These are phyloP conservation scores for Solanum tarijense DNA, from an alignment of 257 asterid species.

Conservation along the genomic window DNA sequence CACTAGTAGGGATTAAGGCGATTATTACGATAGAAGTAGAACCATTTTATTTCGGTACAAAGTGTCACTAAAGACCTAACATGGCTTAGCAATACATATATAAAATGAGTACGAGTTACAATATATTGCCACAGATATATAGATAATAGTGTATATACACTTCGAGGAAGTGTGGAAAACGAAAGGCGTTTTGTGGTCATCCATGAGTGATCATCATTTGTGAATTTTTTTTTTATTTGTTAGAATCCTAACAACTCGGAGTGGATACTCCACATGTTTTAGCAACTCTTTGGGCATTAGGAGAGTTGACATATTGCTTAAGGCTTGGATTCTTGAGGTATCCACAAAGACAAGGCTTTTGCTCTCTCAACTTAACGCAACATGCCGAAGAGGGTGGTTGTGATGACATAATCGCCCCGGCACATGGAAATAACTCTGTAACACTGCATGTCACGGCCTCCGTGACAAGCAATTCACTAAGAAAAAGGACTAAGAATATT, in stretches of 20 bases:
- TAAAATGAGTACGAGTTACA: not conserved
- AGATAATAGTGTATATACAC: not conserved
- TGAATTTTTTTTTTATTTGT: too few relatives aligned
- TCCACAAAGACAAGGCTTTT: conserved; percentile 26
- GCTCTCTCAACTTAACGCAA: conserved; percentile 14
- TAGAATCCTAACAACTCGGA: conserved; percentile 1
- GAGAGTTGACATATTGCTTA: conserved; percentile 12
- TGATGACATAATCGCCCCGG: not conserved
- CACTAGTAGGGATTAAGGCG: not conserved
- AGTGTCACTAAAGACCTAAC: not conserved
- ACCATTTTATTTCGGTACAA: not conserved
- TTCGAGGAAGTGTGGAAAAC: not conserved
- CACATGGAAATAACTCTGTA: conserved; percentile 10
- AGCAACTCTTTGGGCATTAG: conserved; percentile 13
- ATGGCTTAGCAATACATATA: not conserved
- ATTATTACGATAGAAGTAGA: not conserved
- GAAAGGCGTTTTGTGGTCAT: not conserved
- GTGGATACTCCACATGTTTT: conserved; percentile 3
- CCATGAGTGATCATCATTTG: not conserved
- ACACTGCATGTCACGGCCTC: conserved; percentile 14
- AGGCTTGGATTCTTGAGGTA: conserved; percentile 12
- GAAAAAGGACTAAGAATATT: not conserved
- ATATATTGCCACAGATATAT: not conserved
- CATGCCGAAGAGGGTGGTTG: conserved; percentile 1
- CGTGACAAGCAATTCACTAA: not conserved